Evolutionary conservation across 2,329 filamentous ascomycete genomes (phyloP).

Genomic region (Clonostachys byssicola): DNA sequence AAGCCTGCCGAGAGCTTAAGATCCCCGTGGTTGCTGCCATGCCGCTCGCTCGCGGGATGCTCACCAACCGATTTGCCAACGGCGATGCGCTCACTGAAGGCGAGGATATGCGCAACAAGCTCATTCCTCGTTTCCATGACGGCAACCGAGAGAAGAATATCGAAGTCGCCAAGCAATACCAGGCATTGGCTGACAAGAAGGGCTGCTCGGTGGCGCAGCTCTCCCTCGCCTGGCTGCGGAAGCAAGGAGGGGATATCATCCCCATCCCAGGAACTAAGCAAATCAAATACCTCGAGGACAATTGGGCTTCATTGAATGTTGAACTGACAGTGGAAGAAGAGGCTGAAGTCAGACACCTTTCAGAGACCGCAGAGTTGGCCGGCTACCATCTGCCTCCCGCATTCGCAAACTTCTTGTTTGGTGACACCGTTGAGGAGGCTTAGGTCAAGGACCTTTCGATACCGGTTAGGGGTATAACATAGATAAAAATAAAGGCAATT

Average conservation of each 20-base stretch:
- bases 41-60: conserved; percentile 51
- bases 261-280: conserved; percentile 46
- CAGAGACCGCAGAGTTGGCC: conserved; percentile 5
- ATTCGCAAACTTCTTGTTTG: neutral
- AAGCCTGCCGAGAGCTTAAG: conserved; percentile 49
- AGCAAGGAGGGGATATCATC: conserved; percentile 52
- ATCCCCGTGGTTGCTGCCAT: conserved; percentile 49
- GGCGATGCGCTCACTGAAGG: neutral
- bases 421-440: neutral
- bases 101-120: neutral
- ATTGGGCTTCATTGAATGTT: conserved; percentile 21
- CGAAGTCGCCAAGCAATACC: neutral
- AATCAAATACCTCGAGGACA: conserved; percentile 34
- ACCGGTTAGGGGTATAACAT: too few relatives aligned
- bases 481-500: too few relatives aligned
- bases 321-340: conserved; percentile 19
- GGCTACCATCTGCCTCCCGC: neutral
- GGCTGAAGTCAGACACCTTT: conserved; percentile 13
- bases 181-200: conserved; percentile 26
- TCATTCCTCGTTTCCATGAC: conserved; percentile 2
- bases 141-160: conserved; percentile 1
- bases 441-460: too few relatives aligned
- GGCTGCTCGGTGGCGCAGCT: conserved; percentile 48
- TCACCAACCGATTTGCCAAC: conserved; percentile 24
- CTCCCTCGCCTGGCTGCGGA: conserved; percentile 56